These are phyloP conservation scores for Saxophila tyrrhenica DNA, from an alignment of 495 filamentous ascomycete genomes.

Conservation along the genomic window DNA sequence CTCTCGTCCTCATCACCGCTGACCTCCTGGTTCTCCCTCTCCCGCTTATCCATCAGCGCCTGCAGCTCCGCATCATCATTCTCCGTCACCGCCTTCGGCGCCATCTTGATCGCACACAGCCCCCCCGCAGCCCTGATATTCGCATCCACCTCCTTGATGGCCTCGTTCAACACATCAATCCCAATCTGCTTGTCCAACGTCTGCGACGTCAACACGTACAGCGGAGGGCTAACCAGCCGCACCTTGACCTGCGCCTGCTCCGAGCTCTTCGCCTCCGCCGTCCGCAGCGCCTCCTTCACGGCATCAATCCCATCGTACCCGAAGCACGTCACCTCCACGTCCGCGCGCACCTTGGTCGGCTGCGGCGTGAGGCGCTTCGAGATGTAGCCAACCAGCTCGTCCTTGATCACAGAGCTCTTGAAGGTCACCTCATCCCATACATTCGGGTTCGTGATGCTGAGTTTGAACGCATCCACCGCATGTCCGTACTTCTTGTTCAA, in stretches of 20 bases:
- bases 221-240: conserved; percentile 84
- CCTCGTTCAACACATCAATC: conserved; percentile 70
- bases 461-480: conserved; percentile 94
- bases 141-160: conserved; percentile 69
- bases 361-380: conserved; percentile 91
- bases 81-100: conserved; percentile 96
- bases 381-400: conserved; percentile 86
- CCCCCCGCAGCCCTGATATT: conserved; percentile 68
- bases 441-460: conserved; percentile 94
- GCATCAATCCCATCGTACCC: conserved; percentile 97
- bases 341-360: conserved; percentile 93
- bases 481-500: conserved; percentile 96
- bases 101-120: conserved; percentile 82
- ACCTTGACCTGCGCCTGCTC: conserved; percentile 89
- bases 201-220: conserved; percentile 88
- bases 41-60: conserved; percentile 97
- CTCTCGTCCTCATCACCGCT: conserved; percentile 91
- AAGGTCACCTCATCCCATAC: conserved; percentile 90
- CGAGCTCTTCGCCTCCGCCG: conserved; percentile 80
- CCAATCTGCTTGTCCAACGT: conserved; percentile 86
- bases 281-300: conserved; percentile 79
- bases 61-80: conserved; percentile 94
- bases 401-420: conserved; percentile 70
- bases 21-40: conserved; percentile 93
- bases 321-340: conserved; percentile 97